A percentile compares a stretch with the other conserved stretches of the same genome.
Evolutionary conservation across 129 eudicot genomes (phyloP).

Genomic region (Pittosporum tobira): DNA sequence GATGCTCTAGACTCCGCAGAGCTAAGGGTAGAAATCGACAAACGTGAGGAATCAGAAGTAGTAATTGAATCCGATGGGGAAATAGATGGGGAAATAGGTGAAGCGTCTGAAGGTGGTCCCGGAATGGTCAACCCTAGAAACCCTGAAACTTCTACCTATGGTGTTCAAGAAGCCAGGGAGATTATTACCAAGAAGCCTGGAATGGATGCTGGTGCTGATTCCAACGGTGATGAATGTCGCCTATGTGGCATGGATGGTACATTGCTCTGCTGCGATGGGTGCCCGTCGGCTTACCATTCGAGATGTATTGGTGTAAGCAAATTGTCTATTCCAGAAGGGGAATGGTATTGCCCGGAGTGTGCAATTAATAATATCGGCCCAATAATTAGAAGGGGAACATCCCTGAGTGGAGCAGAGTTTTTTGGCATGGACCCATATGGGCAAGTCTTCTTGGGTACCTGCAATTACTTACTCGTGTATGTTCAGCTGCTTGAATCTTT

Average conservation of each 20-base stretch:
- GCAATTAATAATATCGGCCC: slow-evolving; percentile 43
- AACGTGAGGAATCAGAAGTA: slow-evolving; percentile 35
- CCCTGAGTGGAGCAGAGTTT: slow-evolving; percentile 61
- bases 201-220: slow-evolving; percentile 18
- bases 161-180: slow-evolving; percentile 24
- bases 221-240: slow-evolving; percentile 82
- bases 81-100: slow-evolving; percentile 10
- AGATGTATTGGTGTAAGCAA: slow-evolving; percentile 83
- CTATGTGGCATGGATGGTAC: slow-evolving; percentile 98
- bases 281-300: slow-evolving; percentile 86
- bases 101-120: slow-evolving; percentile 16
- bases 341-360: slow-evolving; percentile 97
- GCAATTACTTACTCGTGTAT: slow-evolving; percentile 83
- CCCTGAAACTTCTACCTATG: slow-evolving; percentile 26
- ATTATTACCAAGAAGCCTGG: slow-evolving; percentile 20
- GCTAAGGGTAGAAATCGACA: slow-evolving; percentile 37
- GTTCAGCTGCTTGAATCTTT: slow-evolving; percentile 19
- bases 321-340: slow-evolving; percentile 61
- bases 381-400: slow-evolving; percentile 42
- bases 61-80: slow-evolving; percentile 24
- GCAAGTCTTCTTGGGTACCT: slow-evolving; percentile 80
- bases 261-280: slow-evolving; percentile 90
- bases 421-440: slow-evolving; percentile 78
- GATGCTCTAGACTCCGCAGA: slow-evolving; percentile 35
- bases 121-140: slow-evolving; percentile 34